Percentiles rank a stretch among this genome's conserved stretches.
These are phyloP conservation scores for Venturia pyrina DNA, from an alignment of 2,329 filamentous ascomycete genomes.

Conservation along the genomic window DNA sequence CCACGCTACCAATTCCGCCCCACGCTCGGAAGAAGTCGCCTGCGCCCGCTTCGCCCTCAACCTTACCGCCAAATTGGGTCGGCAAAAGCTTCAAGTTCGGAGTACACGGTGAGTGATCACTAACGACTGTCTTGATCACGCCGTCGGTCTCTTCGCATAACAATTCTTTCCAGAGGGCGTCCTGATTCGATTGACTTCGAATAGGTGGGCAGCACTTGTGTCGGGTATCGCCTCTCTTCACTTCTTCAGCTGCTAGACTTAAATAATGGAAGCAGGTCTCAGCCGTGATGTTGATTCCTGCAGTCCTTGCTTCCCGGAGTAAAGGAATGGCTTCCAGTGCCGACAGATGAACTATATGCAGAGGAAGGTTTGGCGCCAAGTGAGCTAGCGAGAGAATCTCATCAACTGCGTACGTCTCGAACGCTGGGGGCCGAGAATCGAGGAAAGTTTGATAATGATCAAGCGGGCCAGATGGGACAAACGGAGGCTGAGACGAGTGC, in stretches of 20 bases:
- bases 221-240: constrained; percentile 74
- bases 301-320: constrained; percentile 59
- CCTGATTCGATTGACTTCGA: constrained; percentile 69
- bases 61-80: constrained; percentile 43
- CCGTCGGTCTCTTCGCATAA: constrained; percentile 48
- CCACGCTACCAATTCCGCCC: constrained; percentile 93
- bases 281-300: constrained; percentile 77
- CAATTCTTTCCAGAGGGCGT: constrained; percentile 79
- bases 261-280: constrained; percentile 97
- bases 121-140: constrained; percentile 85
- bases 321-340: constrained; percentile 82
- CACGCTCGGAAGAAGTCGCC: constrained; percentile 95
- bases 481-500: constrained; percentile 51
- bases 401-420: constrained; percentile 84
- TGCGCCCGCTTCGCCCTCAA: constrained; percentile 15
- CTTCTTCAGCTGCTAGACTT: constrained; percentile 69
- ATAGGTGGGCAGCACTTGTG: constrained; percentile 97
- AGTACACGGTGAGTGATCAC: constrained; percentile 93
- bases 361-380: constrained; percentile 67
- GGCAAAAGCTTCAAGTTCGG: constrained; percentile 87
- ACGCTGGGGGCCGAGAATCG: constrained; percentile 75
- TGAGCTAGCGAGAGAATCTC: constrained; percentile 76
- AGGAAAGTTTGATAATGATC: constrained; percentile 84
- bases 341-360: constrained; percentile 91
- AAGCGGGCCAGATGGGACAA: constrained; percentile 60